These are phyloP conservation scores for Viola odorata DNA, from an alignment of 345 rosid genomes.

Conservation along the genomic window DNA sequence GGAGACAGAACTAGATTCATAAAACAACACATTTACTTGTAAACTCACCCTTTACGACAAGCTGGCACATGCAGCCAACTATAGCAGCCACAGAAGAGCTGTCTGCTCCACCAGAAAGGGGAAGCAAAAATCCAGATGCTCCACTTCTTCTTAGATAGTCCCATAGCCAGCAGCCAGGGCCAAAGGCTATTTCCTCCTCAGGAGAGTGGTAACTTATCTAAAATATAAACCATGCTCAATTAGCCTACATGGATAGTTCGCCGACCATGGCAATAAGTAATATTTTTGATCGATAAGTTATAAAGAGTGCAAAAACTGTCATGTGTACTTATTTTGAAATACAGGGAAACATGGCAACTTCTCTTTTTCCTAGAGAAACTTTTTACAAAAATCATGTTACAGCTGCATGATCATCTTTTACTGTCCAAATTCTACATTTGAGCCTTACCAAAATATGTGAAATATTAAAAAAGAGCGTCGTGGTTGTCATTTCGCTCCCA, in stretches of 20 bases:
- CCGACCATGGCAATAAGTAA: background rate
- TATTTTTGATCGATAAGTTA: background rate
- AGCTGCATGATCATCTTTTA: no score
- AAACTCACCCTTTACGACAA: slow-evolving; percentile 75
- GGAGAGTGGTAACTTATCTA: slow-evolving; percentile 80
- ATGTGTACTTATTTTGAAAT: background rate
- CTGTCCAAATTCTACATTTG: no score
- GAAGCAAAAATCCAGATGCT: slow-evolving; percentile 96
- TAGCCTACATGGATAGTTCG: slow-evolving; percentile 1
- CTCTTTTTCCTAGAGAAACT: no score
- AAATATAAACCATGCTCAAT: slow-evolving; percentile 5
- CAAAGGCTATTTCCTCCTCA: slow-evolving; percentile 94
- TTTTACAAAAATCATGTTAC: no score
- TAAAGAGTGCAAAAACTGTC: background rate
- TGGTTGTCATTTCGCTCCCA: no score
- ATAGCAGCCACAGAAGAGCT: slow-evolving; percentile 98
- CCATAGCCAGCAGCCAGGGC: slow-evolving; percentile 99
- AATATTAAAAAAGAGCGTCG: no score
- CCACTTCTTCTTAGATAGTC: slow-evolving; percentile 96
- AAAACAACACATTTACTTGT: no score
- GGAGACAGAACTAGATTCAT: no score
- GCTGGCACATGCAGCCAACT: slow-evolving; percentile 99
- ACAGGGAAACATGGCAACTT: no score
- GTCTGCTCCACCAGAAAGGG: slow-evolving; percentile 96
- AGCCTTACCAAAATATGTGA: no score